Base-by-base conservation (phyloP, 2,329 filamentous ascomycete species). In the Colletotrichum brevisporum region DNA sequence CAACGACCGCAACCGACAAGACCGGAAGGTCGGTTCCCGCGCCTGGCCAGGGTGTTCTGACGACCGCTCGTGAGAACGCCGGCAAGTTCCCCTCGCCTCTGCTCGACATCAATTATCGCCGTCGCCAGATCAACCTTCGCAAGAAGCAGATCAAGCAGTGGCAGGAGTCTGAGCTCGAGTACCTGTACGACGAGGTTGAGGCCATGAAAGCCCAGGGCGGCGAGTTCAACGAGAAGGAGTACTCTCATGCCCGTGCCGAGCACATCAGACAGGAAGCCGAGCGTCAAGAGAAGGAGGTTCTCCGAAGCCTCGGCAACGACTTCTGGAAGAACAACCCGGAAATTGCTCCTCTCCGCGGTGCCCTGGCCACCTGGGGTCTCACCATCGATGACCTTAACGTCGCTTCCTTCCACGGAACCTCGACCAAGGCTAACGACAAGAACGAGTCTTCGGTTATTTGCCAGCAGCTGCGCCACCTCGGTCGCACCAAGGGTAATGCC, bases 361-460 rank as follows among this genome's bases (percentile, higher is more conserved):
- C 96, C 67, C 89, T 99, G 72, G 97, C 96, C 57, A 98, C 95
- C 12, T 99, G 96, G 96, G 96, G 95, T 79, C 91, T 99, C 64
- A 98, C 96, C 13, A 94, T 99, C 73, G 96, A 99, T 77, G 96
- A 99, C 76, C 90, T 99, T 43, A 92, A 88, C 75, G 94, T 99
- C 72, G 95, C 96, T 16, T 98, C 96, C 15, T 98, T 98, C 93
- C 96, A 99, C 85, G 96, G 96, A 77, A 99, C 96, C 48, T 98
- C 96, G 1, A 99, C 96, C 73, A 94, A 97, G 79, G 96, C 96
- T 75, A 99, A 99, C 82, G 96, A 99, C 86, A 98, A 98, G 91
- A 99, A 99, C 83, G 96, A 99, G 82, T 98, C 96, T 18, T 95
- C 95, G 62, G 96, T 98, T 77, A 92, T 99, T 76, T 98, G 95